These are phyloP conservation scores for Kwoniella bestiolae DNA, from an alignment of 768 basidiomycete genomes.

Conservation along the genomic window DNA sequence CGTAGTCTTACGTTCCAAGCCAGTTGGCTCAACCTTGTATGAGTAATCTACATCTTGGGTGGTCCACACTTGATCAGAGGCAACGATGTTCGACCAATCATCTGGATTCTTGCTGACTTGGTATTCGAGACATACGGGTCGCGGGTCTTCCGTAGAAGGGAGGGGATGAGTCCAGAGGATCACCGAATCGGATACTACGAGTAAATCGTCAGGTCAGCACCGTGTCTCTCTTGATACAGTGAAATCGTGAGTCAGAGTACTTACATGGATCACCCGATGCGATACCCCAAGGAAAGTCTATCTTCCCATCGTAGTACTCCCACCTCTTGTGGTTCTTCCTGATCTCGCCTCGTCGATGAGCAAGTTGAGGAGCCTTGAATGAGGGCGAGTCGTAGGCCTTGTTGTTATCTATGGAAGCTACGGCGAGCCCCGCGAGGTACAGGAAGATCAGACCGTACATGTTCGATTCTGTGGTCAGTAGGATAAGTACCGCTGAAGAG, in stretches of 20 bases:
- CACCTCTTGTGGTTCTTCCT: constrained; percentile 28
- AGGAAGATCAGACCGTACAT: no score
- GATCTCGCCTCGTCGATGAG: neutral
- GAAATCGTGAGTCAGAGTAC: no score
- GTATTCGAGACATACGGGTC: constrained; percentile 57
- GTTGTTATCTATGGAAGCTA: constrained; percentile 21
- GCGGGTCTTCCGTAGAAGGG: constrained; percentile 58
- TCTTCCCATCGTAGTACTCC: constrained; percentile 34
- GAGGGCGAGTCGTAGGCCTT: constrained; percentile 34
- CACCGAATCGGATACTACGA: constrained; percentile 58
- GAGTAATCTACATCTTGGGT: constrained; percentile 66
- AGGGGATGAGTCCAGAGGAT: constrained; percentile 67
- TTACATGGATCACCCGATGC: constrained; percentile 65
- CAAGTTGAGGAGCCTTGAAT: constrained; percentile 20
- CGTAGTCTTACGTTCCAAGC: constrained; percentile 62
- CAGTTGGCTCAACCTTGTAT: constrained; percentile 66
- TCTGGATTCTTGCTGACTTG: constrained; percentile 64
- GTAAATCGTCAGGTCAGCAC: neutral
- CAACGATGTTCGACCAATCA: constrained; percentile 57
- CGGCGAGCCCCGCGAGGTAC: neutral
- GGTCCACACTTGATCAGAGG: constrained; percentile 64
- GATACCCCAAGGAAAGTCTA: constrained; percentile 27
- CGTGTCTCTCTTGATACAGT: no score
- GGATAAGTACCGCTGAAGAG: no score
- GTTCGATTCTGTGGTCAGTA: no score